These are phyloP conservation scores for Lactifluus echinatus DNA, from an alignment of 768 basidiomycete genomes.

Conservation along the genomic window DNA sequence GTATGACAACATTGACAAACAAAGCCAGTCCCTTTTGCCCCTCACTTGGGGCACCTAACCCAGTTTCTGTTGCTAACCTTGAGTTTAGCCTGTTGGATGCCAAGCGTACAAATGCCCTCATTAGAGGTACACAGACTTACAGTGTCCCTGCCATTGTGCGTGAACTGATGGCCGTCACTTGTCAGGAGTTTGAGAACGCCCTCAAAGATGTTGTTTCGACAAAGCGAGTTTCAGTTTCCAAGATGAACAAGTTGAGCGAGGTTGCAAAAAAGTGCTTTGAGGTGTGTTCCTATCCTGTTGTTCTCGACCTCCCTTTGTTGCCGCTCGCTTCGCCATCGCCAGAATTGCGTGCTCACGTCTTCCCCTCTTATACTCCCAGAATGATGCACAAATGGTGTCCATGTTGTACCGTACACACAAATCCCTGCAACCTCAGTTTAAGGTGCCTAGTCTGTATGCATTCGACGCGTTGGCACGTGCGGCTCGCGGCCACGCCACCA, in stretches of 20 bases:
- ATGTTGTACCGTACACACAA: conserved; percentile 86
- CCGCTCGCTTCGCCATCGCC: not conserved
- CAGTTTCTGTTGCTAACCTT: not conserved
- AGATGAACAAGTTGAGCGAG: conserved; percentile 70
- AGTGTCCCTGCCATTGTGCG: not conserved
- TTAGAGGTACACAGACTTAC: conserved; percentile 18
- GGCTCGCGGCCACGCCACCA: conserved; percentile 58
- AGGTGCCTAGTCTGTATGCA: conserved; percentile 84
- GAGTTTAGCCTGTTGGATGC: not conserved
- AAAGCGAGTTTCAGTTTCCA: conserved; percentile 80
- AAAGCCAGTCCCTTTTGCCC: not conserved
- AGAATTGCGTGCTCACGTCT: not conserved
- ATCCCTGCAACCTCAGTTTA: conserved; percentile 53
- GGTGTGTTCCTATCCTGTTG: conserved; percentile 35
- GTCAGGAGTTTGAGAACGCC: conserved; percentile 70
- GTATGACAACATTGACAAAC: conserved; percentile 11
- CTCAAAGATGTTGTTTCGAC: conserved; percentile 76
- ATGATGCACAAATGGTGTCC: conserved; percentile 83
- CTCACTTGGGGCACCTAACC: not conserved
- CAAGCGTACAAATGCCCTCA: conserved; percentile 20
- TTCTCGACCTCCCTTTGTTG: not conserved
- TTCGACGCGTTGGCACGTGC: conserved; percentile 91
- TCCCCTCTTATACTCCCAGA: conserved; percentile 33
- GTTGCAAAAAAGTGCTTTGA: conserved; percentile 69
- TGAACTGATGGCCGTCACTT: not conserved